These are phyloP conservation scores for Diutina catenulata DNA, from an alignment of 1,139 yeast genomes.

Conservation along the genomic window DNA sequence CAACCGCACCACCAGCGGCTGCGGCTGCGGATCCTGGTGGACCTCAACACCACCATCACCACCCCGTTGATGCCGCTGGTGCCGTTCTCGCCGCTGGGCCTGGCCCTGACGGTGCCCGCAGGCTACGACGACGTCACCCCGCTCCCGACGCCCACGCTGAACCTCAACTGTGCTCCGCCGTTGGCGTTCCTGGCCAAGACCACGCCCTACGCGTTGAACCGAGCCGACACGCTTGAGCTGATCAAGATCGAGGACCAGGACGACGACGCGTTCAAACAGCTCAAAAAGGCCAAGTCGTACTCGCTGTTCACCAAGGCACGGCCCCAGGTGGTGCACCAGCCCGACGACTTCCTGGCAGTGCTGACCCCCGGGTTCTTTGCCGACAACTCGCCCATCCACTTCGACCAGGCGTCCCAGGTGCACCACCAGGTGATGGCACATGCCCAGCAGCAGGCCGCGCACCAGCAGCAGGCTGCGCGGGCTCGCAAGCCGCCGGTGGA, in stretches of 20 bases:
- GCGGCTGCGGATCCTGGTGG: constrained; percentile 6
- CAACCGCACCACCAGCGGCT: constrained; percentile 26
- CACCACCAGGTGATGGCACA: background rate
- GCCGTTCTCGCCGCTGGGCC: constrained; percentile 2
- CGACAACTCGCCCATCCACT: constrained; percentile 4
- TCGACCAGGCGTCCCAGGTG: background rate
- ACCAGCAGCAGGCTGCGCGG: background rate
- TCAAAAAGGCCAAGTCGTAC: constrained; percentile 28
- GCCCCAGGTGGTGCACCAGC: background rate
- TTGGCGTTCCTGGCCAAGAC: constrained; percentile 3
- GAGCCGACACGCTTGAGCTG: constrained; percentile 18
- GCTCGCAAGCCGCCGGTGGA: constrained; percentile 1
- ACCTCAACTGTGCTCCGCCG: constrained; percentile 5
- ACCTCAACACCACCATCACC: constrained; percentile 8
- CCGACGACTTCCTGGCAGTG: constrained; percentile 3
- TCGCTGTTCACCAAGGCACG: constrained; percentile 8
- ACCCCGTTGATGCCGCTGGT: constrained; percentile 12
- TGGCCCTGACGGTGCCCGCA: background rate
- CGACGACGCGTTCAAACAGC: constrained; percentile 33
- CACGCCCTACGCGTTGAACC: constrained; percentile 9
- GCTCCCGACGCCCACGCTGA: constrained; percentile 18
- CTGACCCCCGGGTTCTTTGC: constrained; percentile 5
- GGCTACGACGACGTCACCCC: constrained; percentile 19
- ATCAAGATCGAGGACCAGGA: constrained; percentile 30
- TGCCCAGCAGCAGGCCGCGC: background rate